phyloP scores from a whole-genome alignment of 192 early-diverging fungal genomes.

The Haplosporangium gracile region DNA sequence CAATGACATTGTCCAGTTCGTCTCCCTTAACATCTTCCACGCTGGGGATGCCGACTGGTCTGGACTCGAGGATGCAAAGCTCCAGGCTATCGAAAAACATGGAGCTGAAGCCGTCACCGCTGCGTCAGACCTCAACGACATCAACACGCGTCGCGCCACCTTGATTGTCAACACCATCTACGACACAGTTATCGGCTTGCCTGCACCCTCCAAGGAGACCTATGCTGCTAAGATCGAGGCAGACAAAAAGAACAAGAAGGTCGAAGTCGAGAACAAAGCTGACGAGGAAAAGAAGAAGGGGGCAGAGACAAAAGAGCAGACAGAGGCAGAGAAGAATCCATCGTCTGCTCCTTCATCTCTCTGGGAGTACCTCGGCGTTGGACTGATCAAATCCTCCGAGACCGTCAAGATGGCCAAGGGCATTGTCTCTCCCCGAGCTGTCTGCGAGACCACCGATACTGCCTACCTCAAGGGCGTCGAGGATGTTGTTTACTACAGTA shows the following conservation, averaged over 20 bases:
- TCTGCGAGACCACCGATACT: constrained; percentile 49
- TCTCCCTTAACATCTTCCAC: constrained; percentile 26
- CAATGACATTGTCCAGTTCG: constrained; percentile 40
- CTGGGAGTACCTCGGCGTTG: constrained; percentile 40
- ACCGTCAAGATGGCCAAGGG: constrained; percentile 27
- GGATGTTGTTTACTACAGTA: constrained; percentile 46
- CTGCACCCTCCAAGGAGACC: constrained; percentile 30
- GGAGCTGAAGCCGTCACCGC: constrained; percentile 26
- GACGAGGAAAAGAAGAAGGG: not conserved
- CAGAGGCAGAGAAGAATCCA: not conserved
- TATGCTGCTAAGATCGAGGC: constrained; percentile 11
- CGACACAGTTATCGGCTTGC: constrained; percentile 39
- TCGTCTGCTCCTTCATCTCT: not conserved
- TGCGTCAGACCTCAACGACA: constrained; percentile 11
- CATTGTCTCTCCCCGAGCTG: constrained; percentile 20
- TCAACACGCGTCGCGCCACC: constrained; percentile 17
- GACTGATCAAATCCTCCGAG: constrained; percentile 50
- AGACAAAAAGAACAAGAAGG: not conserved
- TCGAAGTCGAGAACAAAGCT: not conserved
- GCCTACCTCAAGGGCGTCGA: constrained; percentile 50
- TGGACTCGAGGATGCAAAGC: constrained; percentile 28
- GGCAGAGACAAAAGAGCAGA: not conserved
- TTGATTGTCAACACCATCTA: constrained; percentile 38
- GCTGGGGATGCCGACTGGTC: constrained; percentile 35
- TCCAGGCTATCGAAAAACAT: constrained; percentile 33